Percentiles rank a stretch among this genome's conserved stretches.
These are phyloP conservation scores for Ophiobolus disseminans DNA, from an alignment of 2,329 filamentous ascomycete genomes.

Conservation along the genomic window DNA sequence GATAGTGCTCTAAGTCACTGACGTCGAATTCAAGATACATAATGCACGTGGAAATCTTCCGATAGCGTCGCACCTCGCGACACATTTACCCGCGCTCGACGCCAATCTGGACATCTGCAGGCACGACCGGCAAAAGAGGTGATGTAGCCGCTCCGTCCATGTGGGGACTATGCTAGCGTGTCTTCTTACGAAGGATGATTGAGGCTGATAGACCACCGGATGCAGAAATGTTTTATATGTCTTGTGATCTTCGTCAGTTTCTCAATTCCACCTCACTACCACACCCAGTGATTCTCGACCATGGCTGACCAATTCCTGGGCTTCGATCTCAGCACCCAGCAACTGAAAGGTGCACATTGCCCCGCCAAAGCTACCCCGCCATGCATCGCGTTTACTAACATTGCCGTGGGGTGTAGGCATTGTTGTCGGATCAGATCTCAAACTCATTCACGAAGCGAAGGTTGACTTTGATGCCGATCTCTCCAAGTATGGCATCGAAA, in stretches of 20 bases:
- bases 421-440: constrained; percentile 81
- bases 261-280: not conserved
- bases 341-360: constrained; percentile 76
- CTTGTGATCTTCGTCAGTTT: not conserved
- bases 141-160: constrained; percentile 26
- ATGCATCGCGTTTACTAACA: constrained; percentile 22
- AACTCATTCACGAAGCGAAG: constrained; percentile 82
- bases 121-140: constrained; percentile 43
- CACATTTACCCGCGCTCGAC: constrained; percentile 39
- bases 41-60: too few species aligned
- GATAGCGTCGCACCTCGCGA: too few species aligned
- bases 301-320: constrained; percentile 75
- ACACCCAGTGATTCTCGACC: constrained; percentile 14
- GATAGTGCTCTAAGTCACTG: too few species aligned
- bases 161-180: constrained; percentile 23
- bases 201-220: constrained; percentile 26
- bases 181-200: constrained; percentile 15
- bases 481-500: constrained; percentile 70
- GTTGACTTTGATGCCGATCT: constrained; percentile 96
- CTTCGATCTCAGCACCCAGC: constrained; percentile 95
- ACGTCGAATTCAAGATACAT: too few species aligned
- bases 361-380: constrained; percentile 41
- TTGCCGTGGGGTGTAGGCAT: constrained; percentile 64
- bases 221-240: constrained; percentile 19
- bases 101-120: constrained; percentile 26